Evolutionary conservation across 768 basidiomycete species (phyloP), one percentile per base, ranked within the genome.

Genomic region (Pleurotus ostreatus): DNA sequence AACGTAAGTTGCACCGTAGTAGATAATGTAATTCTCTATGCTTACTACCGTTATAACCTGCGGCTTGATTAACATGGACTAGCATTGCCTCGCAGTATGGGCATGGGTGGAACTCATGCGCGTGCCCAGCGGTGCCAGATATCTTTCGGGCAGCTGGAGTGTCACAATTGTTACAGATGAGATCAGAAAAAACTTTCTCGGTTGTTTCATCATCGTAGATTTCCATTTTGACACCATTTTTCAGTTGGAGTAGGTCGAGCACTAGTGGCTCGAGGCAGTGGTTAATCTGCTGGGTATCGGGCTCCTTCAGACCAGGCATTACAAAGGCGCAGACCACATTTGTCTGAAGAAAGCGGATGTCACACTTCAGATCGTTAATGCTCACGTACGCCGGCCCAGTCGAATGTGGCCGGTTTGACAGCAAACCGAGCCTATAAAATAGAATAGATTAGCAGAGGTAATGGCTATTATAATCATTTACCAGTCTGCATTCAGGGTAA

Each of bases 231-330:
- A 69, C 25, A 68, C 67, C 65, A 25, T 60, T 57, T 38, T 69
- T 63, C 9, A 70, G 56, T 16, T 54, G 20, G 12, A 23, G 23
- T 0, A 70, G 5, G 30, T 70, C 70, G 5, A 41, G 16, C 2
- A 56, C 30, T 2, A 57, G 1, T 5, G 67, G 66, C 38, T 63
- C 62, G 1, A 70, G 23, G 6, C 43, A 25, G 38, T 71, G 57
- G 30, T 68, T 68, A 8, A 71, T 56, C 49, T 69, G 68, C 26
- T 63, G 4, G 58, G 22, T 37, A 18, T 34, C 61, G 18, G 68
- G 68, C 53, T 70, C 66, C 0, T 54, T 47, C 16, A 65, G 69
- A 1, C 69, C 68, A n/a, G 66, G 67, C 55, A 61, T 64, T 3
- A 66, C 62, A 16, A 48, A 49, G 1, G 52, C 34, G 34, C 61